Evolutionary conservation across 352 stramenopile genomes (phyloP).

Genomic region (Aphanomyces invadans): DNA sequence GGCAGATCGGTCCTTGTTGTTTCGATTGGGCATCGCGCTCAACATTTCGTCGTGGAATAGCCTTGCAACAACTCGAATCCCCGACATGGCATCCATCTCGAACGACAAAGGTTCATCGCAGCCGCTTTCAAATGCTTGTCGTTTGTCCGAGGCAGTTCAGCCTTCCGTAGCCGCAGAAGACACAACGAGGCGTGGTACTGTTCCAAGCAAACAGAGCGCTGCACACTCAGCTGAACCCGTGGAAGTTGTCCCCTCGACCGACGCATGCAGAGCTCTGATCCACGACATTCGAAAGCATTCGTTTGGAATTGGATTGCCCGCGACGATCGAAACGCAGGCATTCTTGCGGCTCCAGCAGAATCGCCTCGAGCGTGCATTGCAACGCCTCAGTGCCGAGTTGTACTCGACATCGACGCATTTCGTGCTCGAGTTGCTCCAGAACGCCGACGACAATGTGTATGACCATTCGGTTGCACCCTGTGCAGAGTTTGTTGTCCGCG

Average conservation of each 20-base stretch:
- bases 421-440: constrained; percentile 82
- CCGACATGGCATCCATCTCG: no score
- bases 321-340: constrained; percentile 44
- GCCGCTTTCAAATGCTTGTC: no score
- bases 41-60: background rate
- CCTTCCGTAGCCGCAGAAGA: no score
- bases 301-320: constrained; percentile 68
- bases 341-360: constrained; percentile 70
- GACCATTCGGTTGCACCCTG: constrained; percentile 33
- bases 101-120: no score
- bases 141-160: no score
- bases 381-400: constrained; percentile 76
- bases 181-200: background rate
- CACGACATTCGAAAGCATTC: constrained; percentile 53
- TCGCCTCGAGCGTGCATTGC: constrained; percentile 72
- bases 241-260: no score
- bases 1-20: background rate
- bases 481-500: constrained; percentile 54
- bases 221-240: no score
- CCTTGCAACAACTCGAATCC: no score
- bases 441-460: constrained; percentile 82
- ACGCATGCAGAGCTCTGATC: constrained; percentile 46
- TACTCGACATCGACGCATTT: constrained; percentile 86
- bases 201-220: no score
- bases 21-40: background rate